These are phyloP conservation scores for Crotalaria pallida DNA, from an alignment of 306 rosid genomes.

Conservation along the genomic window DNA sequence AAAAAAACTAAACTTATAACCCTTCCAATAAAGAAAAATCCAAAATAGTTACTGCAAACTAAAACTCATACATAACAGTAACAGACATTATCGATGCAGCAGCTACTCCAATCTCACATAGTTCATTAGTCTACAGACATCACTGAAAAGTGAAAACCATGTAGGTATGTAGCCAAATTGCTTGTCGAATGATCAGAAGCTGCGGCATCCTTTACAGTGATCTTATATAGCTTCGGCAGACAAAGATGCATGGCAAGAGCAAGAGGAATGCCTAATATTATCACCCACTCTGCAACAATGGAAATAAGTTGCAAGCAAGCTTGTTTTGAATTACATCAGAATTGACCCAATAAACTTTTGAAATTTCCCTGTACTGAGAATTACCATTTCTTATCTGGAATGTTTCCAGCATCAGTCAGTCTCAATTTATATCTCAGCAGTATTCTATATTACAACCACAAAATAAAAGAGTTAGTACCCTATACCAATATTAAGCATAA, in stretches of 20 bases:
- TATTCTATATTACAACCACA: conserved; percentile 14
- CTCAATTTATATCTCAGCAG: conserved; percentile 2
- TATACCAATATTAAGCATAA: neutral
- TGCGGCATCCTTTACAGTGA: too few species aligned
- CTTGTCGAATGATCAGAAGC: neutral
- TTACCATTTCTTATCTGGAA: neutral
- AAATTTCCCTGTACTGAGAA: neutral
- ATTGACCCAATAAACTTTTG: neutral
- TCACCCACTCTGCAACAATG: neutral
- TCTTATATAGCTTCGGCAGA: too few species aligned
- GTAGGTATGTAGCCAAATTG: neutral
- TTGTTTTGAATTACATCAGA: neutral
- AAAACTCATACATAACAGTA: neutral
- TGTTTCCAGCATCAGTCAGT: neutral
- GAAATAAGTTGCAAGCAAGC: too few species aligned
- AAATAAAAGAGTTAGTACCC: neutral
- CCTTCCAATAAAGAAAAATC: neutral
- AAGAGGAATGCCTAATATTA: too few species aligned
- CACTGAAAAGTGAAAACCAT: neutral
- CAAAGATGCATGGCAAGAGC: too few species aligned
- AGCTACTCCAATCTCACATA: neutral
- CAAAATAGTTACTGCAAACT: neutral
- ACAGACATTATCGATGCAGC: neutral
- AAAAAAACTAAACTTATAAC: neutral
- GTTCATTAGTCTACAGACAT: neutral